phyloP scores from a whole-genome alignment of 2,329 filamentous ascomycete genomes.

The Aspergillus vadensis region DNA sequence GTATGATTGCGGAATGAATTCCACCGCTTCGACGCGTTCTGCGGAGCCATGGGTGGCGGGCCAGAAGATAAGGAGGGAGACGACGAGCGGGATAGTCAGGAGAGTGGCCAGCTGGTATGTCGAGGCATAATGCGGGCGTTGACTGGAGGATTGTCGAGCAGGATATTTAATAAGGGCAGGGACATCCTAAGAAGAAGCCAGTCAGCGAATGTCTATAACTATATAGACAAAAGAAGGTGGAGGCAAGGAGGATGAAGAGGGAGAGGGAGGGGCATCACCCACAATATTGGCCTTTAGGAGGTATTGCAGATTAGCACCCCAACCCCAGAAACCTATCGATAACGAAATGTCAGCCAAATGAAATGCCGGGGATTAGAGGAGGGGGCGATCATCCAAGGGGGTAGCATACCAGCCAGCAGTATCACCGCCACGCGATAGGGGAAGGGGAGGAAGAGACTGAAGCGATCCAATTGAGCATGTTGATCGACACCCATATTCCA shows the following conservation, averaged over 20 bases:
- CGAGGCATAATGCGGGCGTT: constrained; percentile 75
- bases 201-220: constrained; percentile 18
- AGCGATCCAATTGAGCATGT: constrained; percentile 67
- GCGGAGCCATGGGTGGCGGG: constrained; percentile 70
- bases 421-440: constrained; percentile 88
- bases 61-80: constrained; percentile 84
- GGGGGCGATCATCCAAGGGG: neutral
- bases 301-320: constrained; percentile 89
- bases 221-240: neutral
- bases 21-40: constrained; percentile 71
- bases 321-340: constrained; percentile 81
- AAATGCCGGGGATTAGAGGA: neutral
- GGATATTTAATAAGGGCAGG: constrained; percentile 86
- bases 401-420: constrained; percentile 71
- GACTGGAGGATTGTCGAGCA: constrained; percentile 67
- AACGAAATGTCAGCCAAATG: constrained; percentile 12
- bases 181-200: constrained; percentile 61
- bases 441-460: constrained; percentile 82
- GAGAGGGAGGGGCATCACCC: constrained; percentile 30
- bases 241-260: neutral
- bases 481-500: constrained; percentile 48
- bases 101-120: constrained; percentile 82
- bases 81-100: constrained; percentile 68
- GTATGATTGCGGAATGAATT: constrained; percentile 84
- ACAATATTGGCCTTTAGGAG: constrained; percentile 76